Evolutionary conservation across 768 basidiomycete species (phyloP), one percentile per base, ranked within the genome.

Genomic region (Boletus edulis): DNA sequence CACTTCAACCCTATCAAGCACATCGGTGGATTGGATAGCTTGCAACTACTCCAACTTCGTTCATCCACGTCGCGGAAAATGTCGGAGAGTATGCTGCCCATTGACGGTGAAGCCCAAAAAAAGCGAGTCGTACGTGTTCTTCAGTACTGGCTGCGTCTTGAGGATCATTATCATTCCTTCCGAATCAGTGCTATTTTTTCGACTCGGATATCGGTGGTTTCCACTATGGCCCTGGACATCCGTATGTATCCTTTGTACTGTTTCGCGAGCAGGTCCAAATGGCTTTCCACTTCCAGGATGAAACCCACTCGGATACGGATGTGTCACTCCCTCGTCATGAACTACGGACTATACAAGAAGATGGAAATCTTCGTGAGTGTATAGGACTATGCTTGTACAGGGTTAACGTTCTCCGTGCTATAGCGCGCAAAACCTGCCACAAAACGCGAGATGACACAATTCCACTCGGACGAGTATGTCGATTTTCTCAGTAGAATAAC

Each of bases 271-370:
- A 46, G 20, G 20, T 50, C 49, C 41, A n/a, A 57, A 54, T 22
- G 24, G 6, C 29, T 56, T 31, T 46, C 34, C 20, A 17, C 37
- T 29, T 12, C 13, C 43, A 94, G 91, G 35, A 97, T 97, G 94
- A 96, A 97, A 68, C 96, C 96, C 7, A 98, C 96, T 20, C 83
- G 97, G 35, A 97, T 98, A 78, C 87, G 96, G 62, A 99, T 99
- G 97, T 98, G 95, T 69, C 97, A 99, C 75, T 95, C 95, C 12
- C 80, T 99, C 49, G 97, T 99, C 52, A 99, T 99, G 97, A 99
- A 98, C 74, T 98, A 98, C 71, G 94, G 95, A 18, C 75, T 99
- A 17, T 99, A 99, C 78, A 98, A 98, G 75, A 94, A 94, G 75
- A 99, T 99, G 97, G 97, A 99, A 73, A 99, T 99, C 61, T 99